Percentiles rank a stretch among this genome's conserved stretches.
phyloP scores from a whole-genome alignment of 257 asterid genomes.

The Solanum peruvianum region DNA sequence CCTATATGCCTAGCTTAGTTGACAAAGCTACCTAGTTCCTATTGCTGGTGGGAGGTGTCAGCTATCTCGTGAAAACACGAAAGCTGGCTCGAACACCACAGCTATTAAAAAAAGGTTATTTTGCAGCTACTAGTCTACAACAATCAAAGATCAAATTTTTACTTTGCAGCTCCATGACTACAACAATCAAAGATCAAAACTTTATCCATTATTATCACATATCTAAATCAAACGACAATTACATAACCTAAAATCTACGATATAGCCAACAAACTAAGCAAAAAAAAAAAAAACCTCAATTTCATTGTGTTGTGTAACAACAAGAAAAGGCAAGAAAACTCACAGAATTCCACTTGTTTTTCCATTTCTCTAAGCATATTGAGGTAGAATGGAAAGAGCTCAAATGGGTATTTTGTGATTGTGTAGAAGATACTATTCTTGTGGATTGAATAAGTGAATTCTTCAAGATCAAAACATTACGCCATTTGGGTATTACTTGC shows the following conservation, averaged over 20 bases:
- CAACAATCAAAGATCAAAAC: not conserved
- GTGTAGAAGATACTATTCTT: conserved; percentile 8
- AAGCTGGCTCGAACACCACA: not conserved
- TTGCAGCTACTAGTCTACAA: not conserved
- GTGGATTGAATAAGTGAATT: conserved; percentile 24
- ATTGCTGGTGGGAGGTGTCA: not conserved
- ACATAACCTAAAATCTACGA: not conserved
- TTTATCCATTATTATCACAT: not conserved
- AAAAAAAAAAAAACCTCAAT: not conserved
- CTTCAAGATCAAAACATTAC: conserved; percentile 29
- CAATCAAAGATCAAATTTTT: not conserved
- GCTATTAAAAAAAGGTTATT: not conserved
- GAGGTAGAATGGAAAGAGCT: conserved; percentile 49
- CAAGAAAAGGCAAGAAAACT: conserved; percentile 7
- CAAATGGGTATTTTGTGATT: conserved; percentile 8
- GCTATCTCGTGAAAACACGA: not conserved
- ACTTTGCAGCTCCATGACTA: not conserved
- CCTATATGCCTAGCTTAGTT: not conserved
- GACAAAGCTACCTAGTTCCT: not conserved
- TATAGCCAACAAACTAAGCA: not conserved
- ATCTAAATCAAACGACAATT: not conserved
- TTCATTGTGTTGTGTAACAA: not conserved
- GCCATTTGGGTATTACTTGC: conserved; percentile 61
- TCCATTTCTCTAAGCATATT: conserved; percentile 34
- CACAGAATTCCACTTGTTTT: conserved; percentile 37